These are phyloP conservation scores for Lentinula raphanica DNA, from an alignment of 768 basidiomycete genomes.

Conservation along the genomic window DNA sequence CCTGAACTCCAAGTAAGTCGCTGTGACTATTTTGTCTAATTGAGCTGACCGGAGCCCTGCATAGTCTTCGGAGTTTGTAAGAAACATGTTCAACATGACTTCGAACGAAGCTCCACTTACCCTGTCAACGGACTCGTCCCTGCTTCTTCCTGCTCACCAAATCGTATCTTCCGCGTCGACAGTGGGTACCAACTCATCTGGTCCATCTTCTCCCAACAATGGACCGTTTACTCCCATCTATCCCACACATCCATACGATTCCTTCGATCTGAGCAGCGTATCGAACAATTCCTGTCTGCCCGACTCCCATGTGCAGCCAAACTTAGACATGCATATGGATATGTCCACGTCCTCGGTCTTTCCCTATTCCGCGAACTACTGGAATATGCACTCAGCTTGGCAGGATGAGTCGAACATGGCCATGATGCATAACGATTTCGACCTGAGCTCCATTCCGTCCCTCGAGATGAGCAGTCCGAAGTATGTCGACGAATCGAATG, in stretches of 20 bases:
- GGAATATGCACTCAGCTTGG: conserved; percentile 31
- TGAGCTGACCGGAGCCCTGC: conserved; percentile 6
- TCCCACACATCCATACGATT: conserved; percentile 21
- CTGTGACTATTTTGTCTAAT: conserved; percentile 8
- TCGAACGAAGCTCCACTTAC: conserved; percentile 27
- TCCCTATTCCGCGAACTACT: conserved; percentile 25
- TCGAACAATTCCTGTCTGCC: conserved; percentile 16
- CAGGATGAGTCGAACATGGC: conserved; percentile 21
- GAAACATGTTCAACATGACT: conserved; percentile 37
- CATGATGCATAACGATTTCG: conserved; percentile 61
- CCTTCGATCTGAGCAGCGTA: conserved; percentile 20
- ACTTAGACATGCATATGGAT: conserved; percentile 31
- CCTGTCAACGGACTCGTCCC: conserved; percentile 30
- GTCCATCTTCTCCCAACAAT: conserved; percentile 46
- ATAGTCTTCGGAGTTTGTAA: conserved; percentile 47
- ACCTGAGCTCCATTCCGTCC: conserved; percentile 58
- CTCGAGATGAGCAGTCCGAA: conserved; percentile 56
- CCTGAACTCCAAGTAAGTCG: conserved; percentile 39
- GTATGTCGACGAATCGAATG: conserved; percentile 22
- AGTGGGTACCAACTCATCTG: conserved; percentile 39
- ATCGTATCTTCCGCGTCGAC: conserved; percentile 49
- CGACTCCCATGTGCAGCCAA: conserved; percentile 28
- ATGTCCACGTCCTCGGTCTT: conserved; percentile 28
- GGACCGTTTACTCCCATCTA: conserved; percentile 47
- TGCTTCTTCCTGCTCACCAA: conserved; percentile 37